Percentiles rank a stretch among this genome's conserved stretches.
Conservation (phyloP, 2,329 filamentous ascomycete genomes). For the Sporothrix variecibatus region DNA sequence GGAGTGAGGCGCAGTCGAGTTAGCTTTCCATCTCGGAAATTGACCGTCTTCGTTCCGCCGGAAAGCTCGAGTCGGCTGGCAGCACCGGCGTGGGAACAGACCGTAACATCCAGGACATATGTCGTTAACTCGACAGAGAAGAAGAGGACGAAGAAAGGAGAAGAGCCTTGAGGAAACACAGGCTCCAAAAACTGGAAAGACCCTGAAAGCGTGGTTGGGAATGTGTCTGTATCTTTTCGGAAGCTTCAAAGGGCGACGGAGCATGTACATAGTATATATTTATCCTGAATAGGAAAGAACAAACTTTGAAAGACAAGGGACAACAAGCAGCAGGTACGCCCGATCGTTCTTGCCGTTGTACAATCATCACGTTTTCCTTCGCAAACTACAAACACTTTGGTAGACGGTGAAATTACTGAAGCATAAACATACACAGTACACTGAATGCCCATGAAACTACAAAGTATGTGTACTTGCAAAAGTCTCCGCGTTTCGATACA, state of each 20-base stretch:
- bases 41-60: neutral
- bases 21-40: slow-evolving; percentile 1
- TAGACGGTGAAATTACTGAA: neutral
- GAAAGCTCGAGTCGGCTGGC: neutral
- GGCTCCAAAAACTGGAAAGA: neutral
- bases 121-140: neutral
- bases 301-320: neutral
- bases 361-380: neutral
- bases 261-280: neutral
- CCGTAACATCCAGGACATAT: neutral
- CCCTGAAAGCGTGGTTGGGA: neutral
- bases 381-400: neutral
- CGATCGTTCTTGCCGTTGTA: neutral
- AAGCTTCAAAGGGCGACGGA: neutral
- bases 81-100: neutral
- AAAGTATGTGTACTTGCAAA: neutral
- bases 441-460: neutral
- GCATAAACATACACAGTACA: too few species aligned
- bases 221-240: neutral
- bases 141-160: neutral
- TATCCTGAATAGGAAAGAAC: slow-evolving; percentile 8
- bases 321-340: neutral
- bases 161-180: neutral
- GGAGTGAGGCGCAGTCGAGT: slow-evolving; percentile 11
- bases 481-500: neutral